Evolutionary conservation across 805 yeast species (phyloP).

Genomic region (Torulaspora franciscae): DNA sequence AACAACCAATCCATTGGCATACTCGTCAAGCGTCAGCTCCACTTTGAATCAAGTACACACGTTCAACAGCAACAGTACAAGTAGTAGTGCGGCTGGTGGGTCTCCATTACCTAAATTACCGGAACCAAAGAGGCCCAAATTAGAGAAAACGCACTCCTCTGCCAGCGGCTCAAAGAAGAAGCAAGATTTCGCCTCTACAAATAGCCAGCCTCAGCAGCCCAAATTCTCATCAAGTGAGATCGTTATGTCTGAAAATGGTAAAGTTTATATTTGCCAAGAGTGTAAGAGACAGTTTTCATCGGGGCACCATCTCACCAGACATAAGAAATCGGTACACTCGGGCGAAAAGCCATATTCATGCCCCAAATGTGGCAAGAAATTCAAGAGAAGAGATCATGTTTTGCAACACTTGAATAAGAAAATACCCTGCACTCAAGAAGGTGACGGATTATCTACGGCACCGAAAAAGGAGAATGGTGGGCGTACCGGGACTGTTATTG

Average conservation of each 20-base stretch:
- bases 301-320: conserved; percentile 38
- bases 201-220: conserved; percentile 19
- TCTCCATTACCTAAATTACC: conserved; percentile 17
- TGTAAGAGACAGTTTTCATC: conserved; percentile 37
- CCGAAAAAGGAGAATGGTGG: conserved; percentile 11
- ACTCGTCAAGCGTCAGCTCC: conserved; percentile 18
- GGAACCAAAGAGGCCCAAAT: conserved; percentile 14
- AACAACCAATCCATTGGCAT: conserved; percentile 21
- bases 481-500: conserved; percentile 13
- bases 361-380: conserved; percentile 37
- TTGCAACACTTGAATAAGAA: conserved; percentile 37
- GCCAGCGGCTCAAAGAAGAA: conserved; percentile 8
- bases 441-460: conserved; percentile 9
- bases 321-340: conserved; percentile 38
- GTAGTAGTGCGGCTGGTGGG: conserved; percentile 14
- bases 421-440: conserved; percentile 31
- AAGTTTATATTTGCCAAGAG: conserved; percentile 35
- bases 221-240: conserved; percentile 33
- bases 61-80: conserved; percentile 12
- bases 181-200: conserved; percentile 8
- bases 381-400: conserved; percentile 38
- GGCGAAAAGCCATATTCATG: conserved; percentile 39
- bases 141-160: conserved; percentile 12
- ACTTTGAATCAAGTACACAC: conserved; percentile 23
- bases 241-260: conserved; percentile 33